Evolutionary conservation across 352 stramenopile species (phyloP), one percentile per base, ranked within the genome.

Genomic region (Pythium periplocum): DNA sequence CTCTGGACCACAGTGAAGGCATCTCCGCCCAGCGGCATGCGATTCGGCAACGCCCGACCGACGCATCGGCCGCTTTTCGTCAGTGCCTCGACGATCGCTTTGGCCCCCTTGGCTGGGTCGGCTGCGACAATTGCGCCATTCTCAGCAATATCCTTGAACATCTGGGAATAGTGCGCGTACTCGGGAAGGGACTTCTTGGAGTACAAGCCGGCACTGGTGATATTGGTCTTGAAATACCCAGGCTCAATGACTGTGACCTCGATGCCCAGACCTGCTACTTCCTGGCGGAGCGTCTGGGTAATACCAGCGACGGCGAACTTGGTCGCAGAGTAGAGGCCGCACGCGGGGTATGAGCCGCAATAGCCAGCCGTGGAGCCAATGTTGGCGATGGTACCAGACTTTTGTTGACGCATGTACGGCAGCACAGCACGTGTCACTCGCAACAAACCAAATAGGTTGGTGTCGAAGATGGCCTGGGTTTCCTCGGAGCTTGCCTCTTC

Each of bases 401-500:
- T 37, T 53, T 72, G 71, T n/a, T 38, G 57, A 11, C 70, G 66
- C 70, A 79, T 72, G 48, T 76, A 69, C n/a, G 70, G 70, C 51
- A 79, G 37, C 44, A 79, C 66, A 33, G 64, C 70, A 17, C 66
- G 64, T 40, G 69, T 41, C 47, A 75, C 64, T 2, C 55, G 45
- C 26, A 79, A 32, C 6, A 61, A 49, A 9, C 70, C 70, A 39
- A 79, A 76, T 5, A 76, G 66, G 40, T 79, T 79, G 5, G 70
- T 79, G 45, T 76, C 70, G 54, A 68, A 73, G 31, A 68, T 57
- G 11, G 61, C 34, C 41, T 57, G 61, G 4, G 58, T 66, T 62
- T 79, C 70, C 37, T 71, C 61, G 41, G 61, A 40, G 12, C 62
- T 64, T 45, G 65, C 74, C 54, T 78, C 73, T 51, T 83, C 73